Conservation (phyloP, 1,284 basidiomycete genomes). For the Malassezia slooffiae region DNA sequence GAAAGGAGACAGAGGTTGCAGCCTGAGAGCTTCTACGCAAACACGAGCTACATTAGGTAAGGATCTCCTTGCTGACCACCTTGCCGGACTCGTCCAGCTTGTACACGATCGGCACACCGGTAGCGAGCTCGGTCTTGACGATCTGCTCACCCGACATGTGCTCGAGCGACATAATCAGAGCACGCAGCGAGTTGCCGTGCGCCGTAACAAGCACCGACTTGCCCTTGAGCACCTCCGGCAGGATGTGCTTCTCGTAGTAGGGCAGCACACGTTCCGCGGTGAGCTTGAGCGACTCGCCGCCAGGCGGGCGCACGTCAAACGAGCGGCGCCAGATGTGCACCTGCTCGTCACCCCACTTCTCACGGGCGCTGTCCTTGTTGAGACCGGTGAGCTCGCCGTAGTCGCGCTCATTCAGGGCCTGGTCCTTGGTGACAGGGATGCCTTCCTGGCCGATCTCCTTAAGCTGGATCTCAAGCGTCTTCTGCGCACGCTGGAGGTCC, state of each 20-base stretch:
- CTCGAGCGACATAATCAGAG: conserved; percentile 49
- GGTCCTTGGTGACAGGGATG: conserved; percentile 45
- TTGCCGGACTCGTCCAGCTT: conserved; percentile 46
- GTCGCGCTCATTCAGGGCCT: conserved; percentile 50
- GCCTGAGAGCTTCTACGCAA: too few species aligned
- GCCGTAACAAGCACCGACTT: conserved; percentile 49
- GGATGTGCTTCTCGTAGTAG: conserved; percentile 48
- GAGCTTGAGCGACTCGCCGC: conserved; percentile 49
- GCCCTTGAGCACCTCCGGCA: conserved; percentile 45
- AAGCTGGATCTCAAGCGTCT: conserved; percentile 48
- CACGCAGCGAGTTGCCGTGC: conserved; percentile 49
- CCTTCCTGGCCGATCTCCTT: conserved; percentile 47
- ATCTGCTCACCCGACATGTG: conserved; percentile 47
- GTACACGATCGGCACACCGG: conserved; percentile 49
- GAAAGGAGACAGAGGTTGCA: too few species aligned
- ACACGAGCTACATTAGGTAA: conserved; percentile 23
- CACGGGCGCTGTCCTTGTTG: conserved; percentile 49
- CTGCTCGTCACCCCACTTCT: conserved; percentile 50
- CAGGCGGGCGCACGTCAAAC: conserved; percentile 48
- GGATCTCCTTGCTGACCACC: conserved; percentile 42
- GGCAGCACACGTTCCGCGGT: conserved; percentile 48
- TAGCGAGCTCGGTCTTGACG: conserved; percentile 48
- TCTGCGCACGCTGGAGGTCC: conserved; percentile 48
- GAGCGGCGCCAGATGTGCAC: conserved; percentile 48
- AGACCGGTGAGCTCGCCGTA: conserved; percentile 49